Evolutionary conservation across 768 basidiomycete species (phyloP).

Genomic region (Daedaleopsis sinensis): DNA sequence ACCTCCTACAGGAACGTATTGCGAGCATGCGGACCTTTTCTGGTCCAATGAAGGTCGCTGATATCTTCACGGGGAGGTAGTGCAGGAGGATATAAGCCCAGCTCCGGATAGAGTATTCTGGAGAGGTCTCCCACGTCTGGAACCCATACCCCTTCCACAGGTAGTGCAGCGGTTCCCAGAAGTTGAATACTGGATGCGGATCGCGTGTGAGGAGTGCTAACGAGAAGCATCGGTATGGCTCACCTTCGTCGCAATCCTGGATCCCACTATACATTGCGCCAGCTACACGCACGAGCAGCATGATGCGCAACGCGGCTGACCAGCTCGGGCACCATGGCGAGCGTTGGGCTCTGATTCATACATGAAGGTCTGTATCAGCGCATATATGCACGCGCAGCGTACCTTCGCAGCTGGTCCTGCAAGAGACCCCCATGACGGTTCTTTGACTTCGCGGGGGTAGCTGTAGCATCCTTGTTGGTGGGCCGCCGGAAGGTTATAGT

Average conservation of each 20-base stretch:
- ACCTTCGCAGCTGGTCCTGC: constrained; percentile 82
- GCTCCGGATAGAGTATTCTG: constrained; percentile 87
- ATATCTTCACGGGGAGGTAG: constrained; percentile 62
- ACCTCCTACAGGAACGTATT: constrained; percentile 1
- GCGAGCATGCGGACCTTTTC: constrained; percentile 63
- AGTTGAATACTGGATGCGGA: constrained; percentile 86
- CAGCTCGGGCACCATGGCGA: constrained; percentile 88
- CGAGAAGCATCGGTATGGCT: constrained; percentile 9
- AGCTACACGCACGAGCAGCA: constrained; percentile 78
- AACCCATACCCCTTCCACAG: constrained; percentile 85
- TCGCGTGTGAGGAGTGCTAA: neutral
- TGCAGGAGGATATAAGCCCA: constrained; percentile 94
- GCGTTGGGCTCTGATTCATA: constrained; percentile 54
- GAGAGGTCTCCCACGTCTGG: constrained; percentile 98
- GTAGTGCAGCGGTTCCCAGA: constrained; percentile 98
- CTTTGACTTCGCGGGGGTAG: constrained; percentile 17
- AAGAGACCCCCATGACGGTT: constrained; percentile 67
- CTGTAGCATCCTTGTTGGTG: constrained; percentile 20
- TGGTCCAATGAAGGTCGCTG: constrained; percentile 53
- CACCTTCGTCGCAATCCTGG: constrained; percentile 97
- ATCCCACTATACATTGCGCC: constrained; percentile 96
- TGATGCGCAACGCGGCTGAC: constrained; percentile 79
- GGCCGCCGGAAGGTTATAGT: constrained; percentile 39
- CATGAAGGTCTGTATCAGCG: constrained; percentile 9
- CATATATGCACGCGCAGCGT: constrained; percentile 14